Percentiles rank a stretch among this genome's conserved stretches.
Conservation (phyloP, 1,284 basidiomycete genomes). For the Sphagnurus paluster region DNA sequence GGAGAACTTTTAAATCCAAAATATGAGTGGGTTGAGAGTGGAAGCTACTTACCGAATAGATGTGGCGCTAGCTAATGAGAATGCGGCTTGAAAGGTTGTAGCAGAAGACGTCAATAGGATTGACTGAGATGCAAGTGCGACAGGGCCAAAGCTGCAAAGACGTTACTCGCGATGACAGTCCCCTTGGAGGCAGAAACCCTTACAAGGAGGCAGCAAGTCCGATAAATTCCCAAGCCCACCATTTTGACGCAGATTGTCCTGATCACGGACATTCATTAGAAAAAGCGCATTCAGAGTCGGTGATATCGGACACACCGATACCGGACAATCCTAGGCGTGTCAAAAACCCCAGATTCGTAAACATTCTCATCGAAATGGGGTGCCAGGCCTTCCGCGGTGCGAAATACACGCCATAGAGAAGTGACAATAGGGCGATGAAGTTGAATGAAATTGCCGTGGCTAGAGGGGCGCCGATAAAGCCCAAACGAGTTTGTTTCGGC, state of each 20-base stretch:
- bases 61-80: constrained; percentile 77
- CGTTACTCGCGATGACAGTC: background rate
- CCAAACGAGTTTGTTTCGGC: constrained; percentile 72
- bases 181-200: background rate
- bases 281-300: constrained; percentile 1
- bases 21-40: background rate
- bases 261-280: background rate
- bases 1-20: background rate
- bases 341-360: constrained; percentile 72
- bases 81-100: constrained; percentile 83
- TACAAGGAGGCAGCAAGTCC: constrained; percentile 52
- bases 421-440: constrained; percentile 68
- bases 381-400: constrained; percentile 85
- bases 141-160: constrained; percentile 46
- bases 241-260: constrained; percentile 68
- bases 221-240: constrained; percentile 91
- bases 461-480: constrained; percentile 92
- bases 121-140: constrained; percentile 68
- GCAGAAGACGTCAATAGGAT: constrained; percentile 73
- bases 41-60: constrained; percentile 67
- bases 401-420: constrained; percentile 72
- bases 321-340: constrained; percentile 78
- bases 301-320: constrained; percentile 54
- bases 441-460: constrained; percentile 89
- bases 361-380: constrained; percentile 67